Conservation (phyloP, 805 yeast species). For the Zygoascus tannicola region DNA sequence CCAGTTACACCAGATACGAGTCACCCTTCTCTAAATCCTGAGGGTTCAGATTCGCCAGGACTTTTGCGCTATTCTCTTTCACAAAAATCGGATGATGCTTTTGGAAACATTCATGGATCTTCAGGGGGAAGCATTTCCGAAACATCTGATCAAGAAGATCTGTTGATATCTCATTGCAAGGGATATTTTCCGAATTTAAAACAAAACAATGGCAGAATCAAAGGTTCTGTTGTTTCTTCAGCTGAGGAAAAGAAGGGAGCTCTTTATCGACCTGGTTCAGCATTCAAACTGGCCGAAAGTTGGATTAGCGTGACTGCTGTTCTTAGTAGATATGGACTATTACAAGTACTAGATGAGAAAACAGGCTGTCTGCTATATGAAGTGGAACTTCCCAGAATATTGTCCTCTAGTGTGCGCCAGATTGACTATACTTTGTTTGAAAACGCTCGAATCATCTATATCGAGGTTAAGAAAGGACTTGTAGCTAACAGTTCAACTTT, state of each 20-base stretch:
- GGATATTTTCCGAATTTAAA: conserved; percentile 12
- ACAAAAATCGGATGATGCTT: background rate
- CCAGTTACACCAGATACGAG: background rate
- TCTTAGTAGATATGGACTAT: conserved; percentile 10
- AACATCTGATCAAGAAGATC: conserved; percentile 5
- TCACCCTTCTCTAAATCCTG: background rate
- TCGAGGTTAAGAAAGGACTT: conserved; percentile 10
- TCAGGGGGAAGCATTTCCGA: background rate
- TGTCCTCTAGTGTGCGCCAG: conserved; percentile 15
- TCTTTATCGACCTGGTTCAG: conserved; percentile 4
- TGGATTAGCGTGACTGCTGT: conserved; percentile 16
- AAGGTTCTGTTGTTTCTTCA: background rate
- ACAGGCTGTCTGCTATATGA: conserved; percentile 13
- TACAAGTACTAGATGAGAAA: conserved; percentile 13
- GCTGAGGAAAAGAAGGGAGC: background rate
- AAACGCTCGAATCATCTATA: conserved; percentile 10
- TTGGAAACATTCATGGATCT: background rate
- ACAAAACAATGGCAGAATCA: background rate
- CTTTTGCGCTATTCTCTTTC: background rate
- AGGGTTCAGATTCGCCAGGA: background rate
- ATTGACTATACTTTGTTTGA: conserved; percentile 16
- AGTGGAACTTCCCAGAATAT: conserved; percentile 13
- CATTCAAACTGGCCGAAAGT: conserved; percentile 9
- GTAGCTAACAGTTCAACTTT: background rate
- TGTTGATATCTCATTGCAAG: conserved; percentile 16